Evolutionary conservation across 164 flowering plant species (phyloP).

Genomic region (Platanus orientalis): DNA sequence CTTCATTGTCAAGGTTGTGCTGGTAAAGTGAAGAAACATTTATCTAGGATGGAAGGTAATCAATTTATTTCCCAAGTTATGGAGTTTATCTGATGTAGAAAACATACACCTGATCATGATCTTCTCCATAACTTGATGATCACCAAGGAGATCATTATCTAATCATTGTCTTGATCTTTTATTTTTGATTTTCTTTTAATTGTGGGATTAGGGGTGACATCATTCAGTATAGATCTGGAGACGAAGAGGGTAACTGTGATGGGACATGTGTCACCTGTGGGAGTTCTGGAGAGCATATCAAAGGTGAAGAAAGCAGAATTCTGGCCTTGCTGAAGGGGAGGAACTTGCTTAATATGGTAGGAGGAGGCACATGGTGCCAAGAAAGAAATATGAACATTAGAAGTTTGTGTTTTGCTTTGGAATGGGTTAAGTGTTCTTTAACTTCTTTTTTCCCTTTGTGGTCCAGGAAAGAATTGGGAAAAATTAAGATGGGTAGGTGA

Average conservation of each 20-base stretch:
- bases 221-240: constrained; percentile 79
- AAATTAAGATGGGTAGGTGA: no score
- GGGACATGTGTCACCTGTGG: constrained; percentile 76
- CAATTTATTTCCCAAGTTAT: background rate
- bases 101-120: no score
- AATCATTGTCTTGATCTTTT: background rate
- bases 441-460: no score
- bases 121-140: no score
- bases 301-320: constrained; percentile 82
- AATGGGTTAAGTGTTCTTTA: no score
- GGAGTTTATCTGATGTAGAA: no score
- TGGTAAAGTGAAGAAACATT: constrained; percentile 77
- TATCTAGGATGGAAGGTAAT: constrained; percentile 95
- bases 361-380: no score
- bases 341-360: no score
- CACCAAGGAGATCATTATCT: background rate
- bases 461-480: no score
- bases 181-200: background rate
- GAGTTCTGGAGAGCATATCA: constrained; percentile 73
- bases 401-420: no score
- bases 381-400: no score
- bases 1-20: constrained; percentile 95
- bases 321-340: no score
- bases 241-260: constrained; percentile 74
- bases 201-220: constrained; percentile 66